phyloP scores from a whole-genome alignment of 352 stramenopile genomes.

The Aphanomyces invadans region DNA sequence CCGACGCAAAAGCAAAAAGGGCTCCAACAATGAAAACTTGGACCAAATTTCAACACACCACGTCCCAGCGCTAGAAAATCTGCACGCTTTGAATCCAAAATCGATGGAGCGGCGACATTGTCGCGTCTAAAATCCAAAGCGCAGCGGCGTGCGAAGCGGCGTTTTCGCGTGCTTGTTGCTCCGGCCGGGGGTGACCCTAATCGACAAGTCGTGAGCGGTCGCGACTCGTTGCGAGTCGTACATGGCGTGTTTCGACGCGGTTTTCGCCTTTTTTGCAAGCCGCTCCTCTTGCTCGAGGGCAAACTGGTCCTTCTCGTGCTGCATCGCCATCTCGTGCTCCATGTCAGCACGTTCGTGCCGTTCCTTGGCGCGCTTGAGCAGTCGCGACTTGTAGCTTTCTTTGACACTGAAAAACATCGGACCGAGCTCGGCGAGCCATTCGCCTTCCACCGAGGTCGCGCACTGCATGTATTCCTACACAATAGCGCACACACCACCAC shows the following conservation, averaged over 20 bases:
- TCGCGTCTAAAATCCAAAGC: conserved; percentile 67
- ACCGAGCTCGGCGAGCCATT: conserved; percentile 98
- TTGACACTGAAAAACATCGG: conserved; percentile 99
- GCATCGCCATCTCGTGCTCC: conserved; percentile 73
- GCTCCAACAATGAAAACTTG: too few species aligned
- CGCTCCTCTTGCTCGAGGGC: conserved; percentile 24
- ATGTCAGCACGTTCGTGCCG: conserved; percentile 61
- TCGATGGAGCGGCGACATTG: too few species aligned
- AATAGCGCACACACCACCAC: conserved; percentile 2
- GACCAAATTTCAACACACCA: too few species aligned
- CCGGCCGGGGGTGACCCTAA: conserved; percentile 47
- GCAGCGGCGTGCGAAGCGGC: conserved; percentile 47
- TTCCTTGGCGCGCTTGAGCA: conserved; percentile 86
- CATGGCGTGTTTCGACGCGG: conserved; percentile 26
- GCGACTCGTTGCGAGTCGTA: too few species aligned
- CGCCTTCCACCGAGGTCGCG: conserved; percentile 96
- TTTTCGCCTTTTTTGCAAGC: conserved; percentile 21
- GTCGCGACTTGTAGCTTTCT: conserved; percentile 90
- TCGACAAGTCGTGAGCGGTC: too few species aligned
- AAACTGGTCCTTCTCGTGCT: conserved; percentile 19
- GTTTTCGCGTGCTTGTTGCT: conserved; percentile 37
- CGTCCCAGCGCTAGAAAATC: too few species aligned
- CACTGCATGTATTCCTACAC: conserved; percentile 94
- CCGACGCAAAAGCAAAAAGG: too few species aligned
- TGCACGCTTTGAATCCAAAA: too few species aligned